phyloP scores from a whole-genome alignment of 2,329 filamentous ascomycete genomes.

The Rasamsonia emersonii region DNA sequence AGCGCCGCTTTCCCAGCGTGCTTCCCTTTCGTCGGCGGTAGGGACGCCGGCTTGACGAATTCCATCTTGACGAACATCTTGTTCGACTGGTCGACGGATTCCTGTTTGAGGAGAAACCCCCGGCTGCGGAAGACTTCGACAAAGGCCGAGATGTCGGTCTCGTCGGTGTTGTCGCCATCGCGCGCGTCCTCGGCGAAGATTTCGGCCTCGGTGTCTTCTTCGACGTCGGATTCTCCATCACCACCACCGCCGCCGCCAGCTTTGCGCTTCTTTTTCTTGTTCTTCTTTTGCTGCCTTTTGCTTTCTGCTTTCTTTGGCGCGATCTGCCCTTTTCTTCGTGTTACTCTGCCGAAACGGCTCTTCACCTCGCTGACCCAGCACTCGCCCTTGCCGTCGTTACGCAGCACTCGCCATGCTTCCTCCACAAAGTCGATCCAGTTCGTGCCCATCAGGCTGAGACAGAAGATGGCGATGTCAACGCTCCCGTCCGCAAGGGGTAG shows the following conservation, averaged over 20 bases:
- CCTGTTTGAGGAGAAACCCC: slow-evolving; percentile 74
- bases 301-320: slow-evolving; percentile 30
- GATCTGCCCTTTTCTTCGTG: slow-evolving; percentile 33
- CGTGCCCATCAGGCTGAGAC: slow-evolving; percentile 94
- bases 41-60: slow-evolving; percentile 74
- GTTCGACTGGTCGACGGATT: slow-evolving; percentile 71
- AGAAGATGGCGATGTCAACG: slow-evolving; percentile 87
- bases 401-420: slow-evolving; percentile 84
- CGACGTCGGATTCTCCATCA: slow-evolving; percentile 32
- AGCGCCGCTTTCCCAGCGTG: slow-evolving; percentile 34
- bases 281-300: slow-evolving; percentile 36
- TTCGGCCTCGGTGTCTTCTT: slow-evolving; percentile 41
- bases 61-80: slow-evolving; percentile 99
- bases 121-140: slow-evolving; percentile 70
- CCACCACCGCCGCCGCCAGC: slow-evolving; percentile 37
- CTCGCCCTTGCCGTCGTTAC: slow-evolving; percentile 75
- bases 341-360: slow-evolving; percentile 66
- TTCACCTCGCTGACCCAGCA: slow-evolving; percentile 98
- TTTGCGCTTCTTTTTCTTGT: slow-evolving; percentile 40
- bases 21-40: slow-evolving; percentile 69
- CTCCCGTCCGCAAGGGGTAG: slow-evolving; percentile 66
- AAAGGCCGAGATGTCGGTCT: slow-evolving; percentile 83
- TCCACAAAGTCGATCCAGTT: slow-evolving; percentile 97
- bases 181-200: slow-evolving; percentile 42
- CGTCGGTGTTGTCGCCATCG: slow-evolving; percentile 51